Base-by-base conservation (phyloP, 148 eudicot genomes). In the Vaccinium myrtillus region DNA sequence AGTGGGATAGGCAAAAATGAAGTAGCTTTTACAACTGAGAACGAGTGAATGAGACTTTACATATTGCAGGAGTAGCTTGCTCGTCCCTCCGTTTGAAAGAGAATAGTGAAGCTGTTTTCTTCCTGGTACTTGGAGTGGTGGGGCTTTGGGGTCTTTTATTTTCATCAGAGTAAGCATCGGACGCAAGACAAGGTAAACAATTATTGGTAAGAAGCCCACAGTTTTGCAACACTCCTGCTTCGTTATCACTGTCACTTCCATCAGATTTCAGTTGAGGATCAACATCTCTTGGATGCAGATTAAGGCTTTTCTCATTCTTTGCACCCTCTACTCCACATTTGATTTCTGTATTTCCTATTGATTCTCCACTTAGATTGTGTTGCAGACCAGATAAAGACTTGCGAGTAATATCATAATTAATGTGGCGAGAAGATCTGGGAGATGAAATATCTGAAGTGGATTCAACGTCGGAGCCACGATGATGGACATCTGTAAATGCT, bases 31-130 rank as follows among this genome's bases (percentile, higher is more conserved):
- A 79, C 58, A 58, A 63, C 36, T 70, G 50, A 15, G 46, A 58
- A 74, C 0, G 4, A 56, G 30, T 15, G n/a, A 43, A 51, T 32
- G 51, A 65, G 4, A 75, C 91, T 86, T 86, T 79, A 96, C 98
- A 87, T 89, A 89, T 55, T 13, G 89, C 13, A 77, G 94, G 90
- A 86, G 90, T 89, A 70, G 87, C 79, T 39, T 85, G 87, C 30
- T 90, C 94, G 30, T 96, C 99, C 84, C 85, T 90, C 89, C 94
- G 87, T 82, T 89, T 93, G 56, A 93, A 91, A 6, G 99, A 93
- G 79, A 91, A 84, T 63, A 86, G 90, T 43, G 88, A 59, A 1
- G 90, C 81, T 3, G 85, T 70, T 79, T 87, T 94, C 89, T 91
- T 93, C 88, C 85, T 90, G 3, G 92, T 84, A 80, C 93, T 88